Percentiles rank a stretch among this genome's conserved stretches.
Evolutionary conservation across 805 yeast species (phyloP).

Genomic region (Spathaspora passalidarum): DNA sequence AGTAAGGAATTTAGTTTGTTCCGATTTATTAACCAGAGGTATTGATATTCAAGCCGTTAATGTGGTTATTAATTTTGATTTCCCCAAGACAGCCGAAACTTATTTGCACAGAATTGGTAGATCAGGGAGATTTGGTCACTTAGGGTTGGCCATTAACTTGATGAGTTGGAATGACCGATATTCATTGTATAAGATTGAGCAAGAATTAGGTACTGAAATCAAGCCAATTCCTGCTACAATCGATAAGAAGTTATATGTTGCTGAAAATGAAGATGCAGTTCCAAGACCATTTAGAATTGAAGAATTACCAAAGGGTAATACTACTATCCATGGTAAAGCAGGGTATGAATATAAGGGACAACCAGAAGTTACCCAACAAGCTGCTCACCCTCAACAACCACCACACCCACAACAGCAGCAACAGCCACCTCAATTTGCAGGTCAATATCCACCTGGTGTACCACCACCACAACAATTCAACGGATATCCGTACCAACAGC

Average conservation of each 20-base stretch:
- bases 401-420: constrained; percentile 8
- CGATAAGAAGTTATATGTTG: constrained; percentile 85
- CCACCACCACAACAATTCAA: constrained; percentile 18
- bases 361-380: constrained; percentile 24
- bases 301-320: constrained; percentile 47
- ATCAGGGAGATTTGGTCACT: constrained; percentile 97
- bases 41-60: constrained; percentile 98
- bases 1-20: constrained; percentile 94
- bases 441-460: constrained; percentile 13
- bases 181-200: constrained; percentile 90
- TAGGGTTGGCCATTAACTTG: constrained; percentile 94
- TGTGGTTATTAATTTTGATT: constrained; percentile 95
- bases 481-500: constrained; percentile 19
- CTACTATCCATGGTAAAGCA: constrained; percentile 23
- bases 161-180: constrained; percentile 97
- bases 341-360: constrained; percentile 48
- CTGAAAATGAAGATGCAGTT: constrained; percentile 67
- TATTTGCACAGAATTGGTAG: constrained; percentile 98
- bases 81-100: constrained; percentile 97
- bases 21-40: constrained; percentile 95
- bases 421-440: constrained; percentile 2
- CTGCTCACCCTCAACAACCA: constrained; percentile 3
- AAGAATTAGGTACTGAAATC: constrained; percentile 95
- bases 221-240: constrained; percentile 94
- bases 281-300: constrained; percentile 90